Evolutionary conservation across 208 protist species (phyloP).

Genomic region (Trichomonas tenax): DNA sequence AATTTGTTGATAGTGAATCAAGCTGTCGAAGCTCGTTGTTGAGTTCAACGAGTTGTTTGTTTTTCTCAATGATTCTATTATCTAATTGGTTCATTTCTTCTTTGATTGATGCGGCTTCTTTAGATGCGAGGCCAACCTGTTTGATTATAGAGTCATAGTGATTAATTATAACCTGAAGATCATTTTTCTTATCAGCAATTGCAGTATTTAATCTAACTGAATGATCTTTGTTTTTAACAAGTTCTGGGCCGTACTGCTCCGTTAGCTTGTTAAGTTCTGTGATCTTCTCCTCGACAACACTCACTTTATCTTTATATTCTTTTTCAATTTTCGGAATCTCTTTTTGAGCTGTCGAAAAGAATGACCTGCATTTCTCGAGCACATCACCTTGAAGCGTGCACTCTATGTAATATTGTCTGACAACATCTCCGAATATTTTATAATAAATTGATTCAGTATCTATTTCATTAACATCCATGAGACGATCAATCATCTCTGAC

Average conservation of each 20-base stretch:
- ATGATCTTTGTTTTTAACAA: not conserved
- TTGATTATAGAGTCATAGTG: not conserved
- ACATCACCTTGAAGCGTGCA: not conserved
- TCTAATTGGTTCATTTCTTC: not conserved
- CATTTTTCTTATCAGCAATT: not conserved
- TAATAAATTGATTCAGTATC: not conserved
- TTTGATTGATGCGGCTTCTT: not conserved
- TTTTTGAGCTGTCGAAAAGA: not conserved
- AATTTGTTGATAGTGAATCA: not conserved
- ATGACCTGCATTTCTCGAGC: not conserved
- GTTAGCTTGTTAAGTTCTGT: too few relatives aligned
- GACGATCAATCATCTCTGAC: not conserved
- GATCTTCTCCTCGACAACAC: not conserved
- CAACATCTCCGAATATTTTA: not conserved
- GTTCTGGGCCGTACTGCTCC: not conserved
- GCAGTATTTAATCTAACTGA: not conserved
- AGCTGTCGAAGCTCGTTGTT: not conserved
- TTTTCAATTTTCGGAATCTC: not conserved
- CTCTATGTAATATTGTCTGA: constrained; percentile 16
- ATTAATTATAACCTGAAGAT: not conserved
- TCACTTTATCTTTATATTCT: not conserved
- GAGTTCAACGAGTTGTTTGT: not conserved
- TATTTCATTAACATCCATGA: not conserved
- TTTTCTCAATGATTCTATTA: not conserved
- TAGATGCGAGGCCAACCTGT: not conserved